Evolutionary conservation across 768 basidiomycete genomes (phyloP), one percentile per base, ranked within the genome.

Genomic region (Suillus fuscotomentosus): DNA sequence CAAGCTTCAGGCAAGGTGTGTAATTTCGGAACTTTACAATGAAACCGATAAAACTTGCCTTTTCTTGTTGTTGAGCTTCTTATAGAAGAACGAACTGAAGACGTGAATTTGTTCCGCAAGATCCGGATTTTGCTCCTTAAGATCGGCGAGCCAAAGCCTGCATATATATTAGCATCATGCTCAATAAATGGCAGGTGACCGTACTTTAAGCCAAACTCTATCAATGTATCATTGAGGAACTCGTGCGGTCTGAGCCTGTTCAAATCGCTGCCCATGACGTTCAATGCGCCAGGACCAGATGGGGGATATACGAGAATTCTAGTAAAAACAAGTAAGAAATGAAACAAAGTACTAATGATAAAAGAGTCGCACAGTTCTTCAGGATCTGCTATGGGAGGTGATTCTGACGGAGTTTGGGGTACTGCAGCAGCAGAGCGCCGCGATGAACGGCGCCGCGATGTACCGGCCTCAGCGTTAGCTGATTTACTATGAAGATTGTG

Each of bases 71-170:
- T 89, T 89, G 34, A 99, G 78, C 76, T 97, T 97, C 80, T 96
- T 94, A 81, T 96, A 99, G 77, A 99, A 99, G 78, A 98, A 99
- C 0, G 96, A 96, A 75, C 90, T 99, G 81, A 99, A 99, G 5
- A 99, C 84, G 70, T 98, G 90, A 1, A 96, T 82, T 68, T 92
- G 84, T 3, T 88, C 83, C 2, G 87, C 91, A 5, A 92, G 77
- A 17, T 81, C 82, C 2, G 89, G 88, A 66, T 89, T 72, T 42
- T 71, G 77, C 43, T 74, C 77, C 66, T 86, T 83, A 31, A 92
- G 75, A 8, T 84, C 81, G 59, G 79, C 82, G 11, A 89, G 80
- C 89, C 92, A 93, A 15, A 88, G 79, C 73, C 95, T 96, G 63
- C 8, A 31, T 31, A 22, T 8, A 62, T 41, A 9, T 50, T 62